Evolutionary conservation across 495 filamentous ascomycete genomes (phyloP).

Genomic region (Jackrogersella multiformis): DNA sequence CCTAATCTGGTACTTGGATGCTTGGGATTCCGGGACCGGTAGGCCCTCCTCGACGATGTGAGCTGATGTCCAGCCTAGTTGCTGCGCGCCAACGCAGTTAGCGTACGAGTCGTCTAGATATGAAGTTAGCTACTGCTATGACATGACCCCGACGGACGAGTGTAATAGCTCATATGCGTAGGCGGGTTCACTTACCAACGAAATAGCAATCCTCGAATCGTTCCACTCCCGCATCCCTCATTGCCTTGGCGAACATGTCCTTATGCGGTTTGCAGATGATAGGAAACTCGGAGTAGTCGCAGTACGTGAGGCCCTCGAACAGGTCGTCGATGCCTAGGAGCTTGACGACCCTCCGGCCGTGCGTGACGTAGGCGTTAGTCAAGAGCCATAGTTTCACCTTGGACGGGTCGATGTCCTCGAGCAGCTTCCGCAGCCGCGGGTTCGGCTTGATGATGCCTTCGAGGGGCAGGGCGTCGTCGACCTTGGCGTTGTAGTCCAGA

Average conservation of each 20-base stretch:
- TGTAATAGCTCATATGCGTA: not conserved
- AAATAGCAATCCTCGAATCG: constrained; percentile 77
- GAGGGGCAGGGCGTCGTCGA: constrained; percentile 94
- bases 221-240: constrained; percentile 68
- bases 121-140: constrained; percentile 34
- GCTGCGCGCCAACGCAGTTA: constrained; percentile 76
- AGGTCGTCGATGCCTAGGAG: constrained; percentile 84
- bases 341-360: constrained; percentile 82
- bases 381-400: constrained; percentile 93
- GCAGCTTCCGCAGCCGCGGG: constrained; percentile 74
- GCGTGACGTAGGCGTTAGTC: constrained; percentile 94
- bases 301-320: constrained; percentile 93
- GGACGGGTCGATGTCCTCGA: constrained; percentile 77
- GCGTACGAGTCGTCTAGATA: constrained; percentile 81
- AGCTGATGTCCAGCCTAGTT: constrained; percentile 79
- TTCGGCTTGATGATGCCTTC: constrained; percentile 83
- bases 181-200: constrained; percentile 76
- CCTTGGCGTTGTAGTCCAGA: constrained; percentile 90
- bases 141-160: too few species aligned
- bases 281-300: constrained; percentile 75
- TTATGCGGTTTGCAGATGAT: constrained; percentile 86
- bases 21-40: constrained; percentile 64
- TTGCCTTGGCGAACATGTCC: constrained; percentile 87
- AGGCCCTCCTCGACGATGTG: constrained; percentile 83
- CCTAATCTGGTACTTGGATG: constrained; percentile 73